Conservation (phyloP, 768 basidiomycete species). For the Dacryopinax primogenitus region DNA sequence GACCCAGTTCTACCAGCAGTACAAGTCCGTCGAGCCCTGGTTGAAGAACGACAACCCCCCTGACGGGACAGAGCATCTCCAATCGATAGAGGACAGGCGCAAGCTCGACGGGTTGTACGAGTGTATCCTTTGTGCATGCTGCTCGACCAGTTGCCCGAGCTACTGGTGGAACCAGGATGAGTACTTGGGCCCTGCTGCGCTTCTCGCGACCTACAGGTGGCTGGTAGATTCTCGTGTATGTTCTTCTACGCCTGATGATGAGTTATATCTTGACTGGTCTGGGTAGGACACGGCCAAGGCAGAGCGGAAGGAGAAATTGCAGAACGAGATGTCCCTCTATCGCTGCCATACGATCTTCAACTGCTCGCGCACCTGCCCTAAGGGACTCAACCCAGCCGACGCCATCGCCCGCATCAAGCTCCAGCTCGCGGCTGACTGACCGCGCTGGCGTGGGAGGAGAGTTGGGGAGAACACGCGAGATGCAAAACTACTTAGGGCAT, state of each 20-base stretch:
- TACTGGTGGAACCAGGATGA: conserved; percentile 99
- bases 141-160: conserved; percentile 91
- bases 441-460: not conserved
- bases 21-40: conserved; percentile 98
- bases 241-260: conserved; percentile 14
- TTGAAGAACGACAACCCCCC: conserved; percentile 88
- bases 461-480: not conserved
- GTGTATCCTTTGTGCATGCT: conserved; percentile 93
- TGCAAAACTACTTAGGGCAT: not conserved
- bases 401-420: conserved; percentile 92
- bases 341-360: conserved; percentile 99
- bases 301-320: conserved; percentile 78
- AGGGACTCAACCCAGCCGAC: conserved; percentile 84
- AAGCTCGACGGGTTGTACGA: conserved; percentile 97
- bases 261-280: not conserved
- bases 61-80: conserved; percentile 67
- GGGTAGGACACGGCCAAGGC: conserved; percentile 59
- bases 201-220: conserved; percentile 97
- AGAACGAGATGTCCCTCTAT: conserved; percentile 94
- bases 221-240: conserved; percentile 88
- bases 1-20: conserved; percentile 94
- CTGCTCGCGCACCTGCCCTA: conserved; percentile 92
- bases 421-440: conserved; percentile 61
- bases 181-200: conserved; percentile 91
- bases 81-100: conserved; percentile 80